A percentile compares a stretch with the other conserved stretches of the same genome.
Evolutionary conservation across 2,329 filamentous ascomycete species (phyloP).

Genomic region (Macrophomina pseudophaseolina): DNA sequence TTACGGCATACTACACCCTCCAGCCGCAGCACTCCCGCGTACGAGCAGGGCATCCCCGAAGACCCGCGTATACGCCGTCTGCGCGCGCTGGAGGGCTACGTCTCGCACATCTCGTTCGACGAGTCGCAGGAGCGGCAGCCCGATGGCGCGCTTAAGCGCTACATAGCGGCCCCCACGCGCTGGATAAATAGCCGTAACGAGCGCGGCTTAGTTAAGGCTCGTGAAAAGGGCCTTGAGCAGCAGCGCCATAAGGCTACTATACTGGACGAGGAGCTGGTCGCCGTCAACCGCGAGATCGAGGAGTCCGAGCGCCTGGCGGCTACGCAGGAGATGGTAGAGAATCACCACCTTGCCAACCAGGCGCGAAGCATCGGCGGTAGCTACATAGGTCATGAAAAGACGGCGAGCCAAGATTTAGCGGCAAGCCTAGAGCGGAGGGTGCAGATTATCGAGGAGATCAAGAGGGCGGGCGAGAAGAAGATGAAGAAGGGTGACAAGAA

Average conservation of each 20-base stretch:
- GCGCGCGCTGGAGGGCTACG: slow-evolving; percentile 3
- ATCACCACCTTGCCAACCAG: background rate
- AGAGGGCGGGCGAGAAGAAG: slow-evolving; percentile 20
- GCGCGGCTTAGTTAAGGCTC: background rate
- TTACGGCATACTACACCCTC: background rate
- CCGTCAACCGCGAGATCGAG: background rate
- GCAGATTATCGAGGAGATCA: slow-evolving; percentile 20
- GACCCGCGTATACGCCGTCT: slow-evolving; percentile 22
- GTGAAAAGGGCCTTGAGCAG: slow-evolving; percentile 8
- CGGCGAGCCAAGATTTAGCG: slow-evolving; percentile 12
- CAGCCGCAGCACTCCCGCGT: background rate
- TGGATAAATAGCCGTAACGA: slow-evolving; percentile 17
- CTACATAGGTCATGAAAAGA: background rate
- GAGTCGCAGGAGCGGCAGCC: slow-evolving; percentile 8
- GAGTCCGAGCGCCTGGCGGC: slow-evolving; percentile 1
- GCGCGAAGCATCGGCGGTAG: background rate
- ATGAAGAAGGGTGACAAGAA: slow-evolving; percentile 22
- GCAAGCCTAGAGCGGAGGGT: slow-evolving; percentile 2
- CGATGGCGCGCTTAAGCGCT: background rate
- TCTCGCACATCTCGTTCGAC: slow-evolving; percentile 6
- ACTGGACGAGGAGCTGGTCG: slow-evolving; percentile 7
- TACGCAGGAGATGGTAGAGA: background rate
- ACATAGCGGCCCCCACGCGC: slow-evolving; percentile 5
- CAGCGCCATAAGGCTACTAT: slow-evolving; percentile 7
- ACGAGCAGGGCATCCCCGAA: background rate